Percentiles rank a stretch among this genome's conserved stretches.
These are phyloP conservation scores for Kluyveromyces sp. DNA, from an alignment of 1,139 yeast genomes.

Conservation along the genomic window DNA sequence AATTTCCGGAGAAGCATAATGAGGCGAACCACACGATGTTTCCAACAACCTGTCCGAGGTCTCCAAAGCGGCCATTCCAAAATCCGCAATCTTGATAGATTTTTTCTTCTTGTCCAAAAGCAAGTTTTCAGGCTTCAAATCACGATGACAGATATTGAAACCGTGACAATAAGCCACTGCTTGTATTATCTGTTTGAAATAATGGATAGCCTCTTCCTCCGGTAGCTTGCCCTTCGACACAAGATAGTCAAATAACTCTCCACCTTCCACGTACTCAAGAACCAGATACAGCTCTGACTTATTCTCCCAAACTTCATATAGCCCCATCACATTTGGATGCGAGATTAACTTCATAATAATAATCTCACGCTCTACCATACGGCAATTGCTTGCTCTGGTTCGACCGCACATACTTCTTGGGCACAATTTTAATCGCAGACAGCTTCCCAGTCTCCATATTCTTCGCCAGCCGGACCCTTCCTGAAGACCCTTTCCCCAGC, in stretches of 20 bases:
- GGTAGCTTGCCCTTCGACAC: slow-evolving; percentile 78
- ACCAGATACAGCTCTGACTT: slow-evolving; percentile 67
- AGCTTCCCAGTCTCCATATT: slow-evolving; percentile 61
- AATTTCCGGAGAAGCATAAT: slow-evolving; percentile 82
- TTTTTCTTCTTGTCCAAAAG: slow-evolving; percentile 52
- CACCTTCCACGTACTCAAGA: slow-evolving; percentile 76
- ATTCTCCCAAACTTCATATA: slow-evolving; percentile 82
- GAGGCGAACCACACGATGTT: slow-evolving; percentile 82
- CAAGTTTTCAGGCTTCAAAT: slow-evolving; percentile 72
- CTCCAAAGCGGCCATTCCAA: slow-evolving; percentile 83
- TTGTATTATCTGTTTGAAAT: slow-evolving; percentile 64
- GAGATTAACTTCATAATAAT: slow-evolving; percentile 73
- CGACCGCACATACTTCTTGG: slow-evolving; percentile 34
- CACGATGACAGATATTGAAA: slow-evolving; percentile 74
- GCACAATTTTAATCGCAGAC: slow-evolving; percentile 77
- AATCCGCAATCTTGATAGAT: slow-evolving; percentile 73
- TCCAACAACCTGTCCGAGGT: slow-evolving; percentile 62
- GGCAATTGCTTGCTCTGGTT: slow-evolving; percentile 31
- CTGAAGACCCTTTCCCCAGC: slow-evolving; percentile 76
- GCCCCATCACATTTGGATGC: slow-evolving; percentile 67
- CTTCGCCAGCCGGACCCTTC: slow-evolving; percentile 67
- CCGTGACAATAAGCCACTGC: slow-evolving; percentile 83
- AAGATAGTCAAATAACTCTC: slow-evolving; percentile 67
- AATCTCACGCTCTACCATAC: slow-evolving; percentile 73
- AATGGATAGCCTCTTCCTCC: slow-evolving; percentile 64